Evolutionary conservation across 495 filamentous ascomycete species (phyloP), one percentile per base, ranked within the genome.

Genomic region (Penicillium fimorum): DNA sequence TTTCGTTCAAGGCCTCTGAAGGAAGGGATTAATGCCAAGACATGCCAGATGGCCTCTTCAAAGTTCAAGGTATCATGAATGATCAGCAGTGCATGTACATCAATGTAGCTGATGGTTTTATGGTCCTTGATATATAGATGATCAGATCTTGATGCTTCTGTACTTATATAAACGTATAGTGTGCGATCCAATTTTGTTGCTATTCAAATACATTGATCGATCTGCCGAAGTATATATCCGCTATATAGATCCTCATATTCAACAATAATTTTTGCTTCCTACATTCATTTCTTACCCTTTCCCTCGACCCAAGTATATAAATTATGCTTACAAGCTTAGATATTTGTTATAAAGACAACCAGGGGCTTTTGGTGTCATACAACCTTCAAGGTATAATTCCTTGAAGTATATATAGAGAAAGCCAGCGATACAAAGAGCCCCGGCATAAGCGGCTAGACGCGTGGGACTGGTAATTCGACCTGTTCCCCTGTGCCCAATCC

Each of bases 21-120:
- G 22, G 48, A 52, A 52, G 38, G 33, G 37, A 49, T 7, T 32
- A 59, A 61, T 59, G 70, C 72, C 72, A 76, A 76, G 73, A 69
- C 69, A 71, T 72, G 73, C 73, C 73, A 74, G 70, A 71, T 76
- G 67, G 68, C 68, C 70, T 73, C 25, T 61, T 62, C 57, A 35
- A 43, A 43, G 43, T 44, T 60, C 38, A 22, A 61, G 50, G 49
- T 54, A 64, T 55, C 60, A 24, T 45, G 50, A 60, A 55, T 53
- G 58, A 53, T 62, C 53, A 47, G 27, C 52, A 49, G 38, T 29
- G 50, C 52, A 53, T 63, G 6, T 17, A 38, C 35, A 38, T 38
- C 9, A n/a, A 38, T 38, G 60, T 47, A 40, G 11, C 50, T 25
- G 11, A 32, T 30, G 35, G 20, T 38, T 20, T 32, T 4, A 9